phyloP scores from a whole-genome alignment of 129 eudicot genomes.

The Centrapalus pauciflorus region DNA sequence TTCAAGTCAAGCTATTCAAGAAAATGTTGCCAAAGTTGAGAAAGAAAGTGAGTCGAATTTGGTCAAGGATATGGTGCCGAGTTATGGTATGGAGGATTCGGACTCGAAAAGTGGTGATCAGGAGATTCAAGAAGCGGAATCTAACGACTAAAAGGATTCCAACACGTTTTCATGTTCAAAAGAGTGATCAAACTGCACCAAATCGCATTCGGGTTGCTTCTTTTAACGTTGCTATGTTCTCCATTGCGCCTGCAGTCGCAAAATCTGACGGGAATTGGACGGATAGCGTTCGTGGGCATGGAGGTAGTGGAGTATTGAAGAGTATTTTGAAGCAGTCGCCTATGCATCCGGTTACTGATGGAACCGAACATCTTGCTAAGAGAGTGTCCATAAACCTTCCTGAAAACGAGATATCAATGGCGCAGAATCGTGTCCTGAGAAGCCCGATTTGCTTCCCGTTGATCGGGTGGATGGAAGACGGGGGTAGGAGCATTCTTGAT shows the following conservation, averaged over 20 bases:
- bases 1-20: neutral
- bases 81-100: constrained; percentile 44
- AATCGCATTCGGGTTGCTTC: constrained; percentile 67
- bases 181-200: constrained; percentile 15
- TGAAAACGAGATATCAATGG: constrained; percentile 79
- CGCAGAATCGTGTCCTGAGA: constrained; percentile 65
- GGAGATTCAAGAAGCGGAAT: constrained; percentile 45
- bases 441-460: constrained; percentile 74
- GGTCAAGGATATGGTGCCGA: constrained; percentile 49
- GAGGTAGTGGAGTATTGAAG: constrained; percentile 33
- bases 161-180: constrained; percentile 7
- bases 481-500: constrained; percentile 56
- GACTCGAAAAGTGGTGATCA: constrained; percentile 61
- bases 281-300: constrained; percentile 35
- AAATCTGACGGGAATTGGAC: constrained; percentile 41
- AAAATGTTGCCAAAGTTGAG: constrained; percentile 36
- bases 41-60: constrained; percentile 41
- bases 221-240: constrained; percentile 79
- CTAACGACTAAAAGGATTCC: neutral
- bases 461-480: constrained; percentile 51
- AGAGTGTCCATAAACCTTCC: constrained; percentile 84
- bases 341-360: constrained; percentile 25
- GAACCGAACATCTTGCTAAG: constrained; percentile 14
- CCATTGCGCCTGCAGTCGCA: constrained; percentile 77
- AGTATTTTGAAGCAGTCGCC: constrained; percentile 77